phyloP scores from a whole-genome alignment of 2,329 filamentous ascomycete genomes.

The Curvularia eragrostidis region DNA sequence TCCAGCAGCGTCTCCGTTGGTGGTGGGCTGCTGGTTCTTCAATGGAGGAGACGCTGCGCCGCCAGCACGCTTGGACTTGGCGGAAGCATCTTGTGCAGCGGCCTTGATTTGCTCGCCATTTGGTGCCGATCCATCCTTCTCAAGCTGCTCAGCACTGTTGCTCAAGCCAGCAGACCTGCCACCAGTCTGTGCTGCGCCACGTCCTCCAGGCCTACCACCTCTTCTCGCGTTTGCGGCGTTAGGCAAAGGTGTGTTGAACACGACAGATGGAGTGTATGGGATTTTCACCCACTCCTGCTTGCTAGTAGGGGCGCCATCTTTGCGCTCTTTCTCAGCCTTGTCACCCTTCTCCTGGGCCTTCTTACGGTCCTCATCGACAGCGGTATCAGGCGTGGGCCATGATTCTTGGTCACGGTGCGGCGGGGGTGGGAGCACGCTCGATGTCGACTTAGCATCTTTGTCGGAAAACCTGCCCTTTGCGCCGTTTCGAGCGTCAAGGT shows the following conservation, averaged over 20 bases:
- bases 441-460: constrained; percentile 34
- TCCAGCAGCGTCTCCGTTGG: constrained; percentile 34
- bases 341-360: constrained; percentile 72
- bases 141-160: constrained; percentile 48
- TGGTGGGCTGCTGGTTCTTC: constrained; percentile 35
- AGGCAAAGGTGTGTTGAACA: constrained; percentile 85
- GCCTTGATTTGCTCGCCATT: constrained; percentile 46
- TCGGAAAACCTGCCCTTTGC: constrained; percentile 37
- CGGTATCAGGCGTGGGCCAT: constrained; percentile 90
- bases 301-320: constrained; percentile 56
- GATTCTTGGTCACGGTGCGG: constrained; percentile 76
- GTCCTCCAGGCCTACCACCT: constrained; percentile 59
- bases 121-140: constrained; percentile 44
- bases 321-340: constrained; percentile 70
- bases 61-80: constrained; percentile 46
- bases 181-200: constrained; percentile 63
- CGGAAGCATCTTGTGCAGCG: constrained; percentile 37
- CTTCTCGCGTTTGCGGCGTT: constrained; percentile 47
- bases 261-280: constrained; percentile 81
- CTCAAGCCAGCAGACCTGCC: constrained; percentile 54
- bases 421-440: constrained; percentile 58
- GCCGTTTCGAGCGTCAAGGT: constrained; percentile 38
- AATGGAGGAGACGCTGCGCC: constrained; percentile 41
- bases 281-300: constrained; percentile 89
- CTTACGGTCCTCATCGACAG: constrained; percentile 77